Evolutionary conservation across 805 yeast genomes (phyloP).

Genomic region (Vanderwaltozyma verrucispora): DNA sequence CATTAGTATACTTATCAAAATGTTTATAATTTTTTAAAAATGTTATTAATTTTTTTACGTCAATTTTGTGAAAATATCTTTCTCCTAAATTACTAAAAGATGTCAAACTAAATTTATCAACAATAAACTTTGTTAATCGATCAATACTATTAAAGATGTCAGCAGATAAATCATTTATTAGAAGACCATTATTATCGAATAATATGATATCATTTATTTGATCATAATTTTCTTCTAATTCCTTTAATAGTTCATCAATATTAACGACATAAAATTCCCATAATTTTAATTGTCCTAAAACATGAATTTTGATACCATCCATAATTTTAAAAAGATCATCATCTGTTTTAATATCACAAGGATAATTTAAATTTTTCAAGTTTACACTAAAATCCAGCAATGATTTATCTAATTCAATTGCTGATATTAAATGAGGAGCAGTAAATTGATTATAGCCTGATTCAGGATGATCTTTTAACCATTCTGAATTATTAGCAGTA

Average conservation of each 20-base stretch:
- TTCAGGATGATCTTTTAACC: constrained; percentile 84
- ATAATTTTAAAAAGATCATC: constrained; percentile 51
- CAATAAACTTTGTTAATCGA: constrained; percentile 40
- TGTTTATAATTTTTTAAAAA: constrained; percentile 36
- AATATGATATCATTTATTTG: background rate
- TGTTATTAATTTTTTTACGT: constrained; percentile 40
- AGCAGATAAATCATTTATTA: constrained; percentile 35
- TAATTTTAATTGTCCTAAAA: constrained; percentile 51
- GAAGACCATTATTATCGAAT: constrained; percentile 13
- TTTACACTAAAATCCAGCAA: constrained; percentile 54
- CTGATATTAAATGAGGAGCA: constrained; percentile 80
- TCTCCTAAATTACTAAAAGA: constrained; percentile 35
- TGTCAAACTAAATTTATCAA: constrained; percentile 30
- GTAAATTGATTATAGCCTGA: constrained; percentile 78
- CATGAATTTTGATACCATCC: constrained; percentile 61
- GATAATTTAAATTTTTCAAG: constrained; percentile 49
- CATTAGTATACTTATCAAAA: constrained; percentile 22
- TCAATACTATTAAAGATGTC: constrained; percentile 30
- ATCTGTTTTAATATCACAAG: constrained; percentile 40
- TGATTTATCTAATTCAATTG: constrained; percentile 72
- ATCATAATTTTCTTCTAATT: constrained; percentile 1
- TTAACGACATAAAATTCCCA: constrained; percentile 87
- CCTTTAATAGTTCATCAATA: constrained; percentile 32
- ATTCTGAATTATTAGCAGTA: constrained; percentile 80
- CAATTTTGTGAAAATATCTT: constrained; percentile 47